Percentiles rank a stretch among this genome's conserved stretches.
Evolutionary conservation across 73 alveolate species (phyloP).

Genomic region (Symbiodinium natans): DNA sequence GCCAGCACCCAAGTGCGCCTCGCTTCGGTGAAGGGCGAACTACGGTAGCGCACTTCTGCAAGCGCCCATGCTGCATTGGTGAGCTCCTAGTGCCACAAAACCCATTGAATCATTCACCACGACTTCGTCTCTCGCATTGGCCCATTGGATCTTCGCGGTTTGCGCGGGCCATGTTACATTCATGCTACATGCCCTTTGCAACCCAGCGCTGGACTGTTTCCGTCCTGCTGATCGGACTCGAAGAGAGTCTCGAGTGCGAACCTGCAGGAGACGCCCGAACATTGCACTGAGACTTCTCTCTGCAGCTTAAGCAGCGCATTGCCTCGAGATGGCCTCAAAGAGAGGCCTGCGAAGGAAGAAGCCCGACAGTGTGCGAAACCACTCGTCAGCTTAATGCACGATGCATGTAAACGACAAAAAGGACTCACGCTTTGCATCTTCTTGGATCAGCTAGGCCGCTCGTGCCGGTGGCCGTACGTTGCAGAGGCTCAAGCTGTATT

Average conservation of each 20-base stretch:
- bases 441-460: not conserved
- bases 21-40: slow-evolving; percentile 47
- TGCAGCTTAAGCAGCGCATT: no score
- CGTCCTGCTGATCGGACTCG: slow-evolving; percentile 64
- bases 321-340: slow-evolving; percentile 73
- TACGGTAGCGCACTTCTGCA: slow-evolving; percentile 52
- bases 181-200: no score
- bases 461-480: slow-evolving; percentile 22
- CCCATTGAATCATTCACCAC: not conserved
- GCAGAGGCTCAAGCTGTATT: slow-evolving; percentile 87
- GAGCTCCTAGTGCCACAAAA: slow-evolving; percentile 25
- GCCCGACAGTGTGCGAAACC: not conserved
- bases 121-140: no score
- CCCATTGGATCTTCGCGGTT: no score
- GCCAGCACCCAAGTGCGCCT: not conserved
- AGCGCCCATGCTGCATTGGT: slow-evolving; percentile 57
- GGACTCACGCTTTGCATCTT: not conserved
- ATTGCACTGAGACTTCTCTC: no score
- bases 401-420: no score
- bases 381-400: not conserved
- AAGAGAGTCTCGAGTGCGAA: slow-evolving; percentile 7
- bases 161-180: no score
- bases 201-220: no score
- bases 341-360: slow-evolving; percentile 1
- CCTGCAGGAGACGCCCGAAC: slow-evolving; percentile 14